Conservation (phyloP, 495 filamentous ascomycete genomes). For the Entonaema liquescens region DNA sequence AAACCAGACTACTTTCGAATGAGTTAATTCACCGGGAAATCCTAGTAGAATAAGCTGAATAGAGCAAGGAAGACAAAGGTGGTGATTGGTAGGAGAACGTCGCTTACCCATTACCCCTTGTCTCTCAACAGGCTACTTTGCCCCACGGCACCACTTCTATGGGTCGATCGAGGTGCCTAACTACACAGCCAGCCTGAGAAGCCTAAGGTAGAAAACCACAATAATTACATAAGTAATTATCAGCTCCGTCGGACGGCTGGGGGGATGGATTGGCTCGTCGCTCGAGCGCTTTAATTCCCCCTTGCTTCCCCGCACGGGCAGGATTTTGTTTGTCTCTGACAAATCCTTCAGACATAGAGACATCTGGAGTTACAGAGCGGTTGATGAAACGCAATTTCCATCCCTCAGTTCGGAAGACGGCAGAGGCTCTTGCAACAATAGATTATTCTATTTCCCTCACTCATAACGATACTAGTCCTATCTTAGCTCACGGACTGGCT, state of each 20-base stretch:
- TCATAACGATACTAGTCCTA: background rate
- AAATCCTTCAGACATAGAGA: slow-evolving; percentile 15
- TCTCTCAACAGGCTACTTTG: background rate
- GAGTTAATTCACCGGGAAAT: background rate
- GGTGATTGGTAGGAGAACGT: slow-evolving; percentile 30
- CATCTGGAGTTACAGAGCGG: slow-evolving; percentile 3
- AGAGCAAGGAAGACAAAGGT: background rate
- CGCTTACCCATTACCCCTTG: slow-evolving; percentile 17
- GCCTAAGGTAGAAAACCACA: background rate
- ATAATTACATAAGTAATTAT: background rate
- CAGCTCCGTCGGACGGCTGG: background rate
- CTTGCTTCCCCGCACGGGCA: slow-evolving; percentile 1
- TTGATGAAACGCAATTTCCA: slow-evolving; percentile 24
- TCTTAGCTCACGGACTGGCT: background rate
- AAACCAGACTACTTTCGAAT: slow-evolving; percentile 4
- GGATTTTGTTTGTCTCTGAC: background rate
- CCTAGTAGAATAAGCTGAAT: background rate
- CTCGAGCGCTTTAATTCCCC: background rate
- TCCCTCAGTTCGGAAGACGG: slow-evolving; percentile 19
- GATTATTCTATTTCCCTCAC: background rate
- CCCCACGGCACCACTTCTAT: slow-evolving; percentile 35
- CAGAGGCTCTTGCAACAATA: background rate
- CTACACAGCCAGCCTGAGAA: background rate
- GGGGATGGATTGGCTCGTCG: background rate
- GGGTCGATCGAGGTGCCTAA: slow-evolving; percentile 10